Evolutionary conservation across 805 yeast species (phyloP), one percentile per base, ranked within the genome.

Genomic region (Maudiozyma turicensis): DNA sequence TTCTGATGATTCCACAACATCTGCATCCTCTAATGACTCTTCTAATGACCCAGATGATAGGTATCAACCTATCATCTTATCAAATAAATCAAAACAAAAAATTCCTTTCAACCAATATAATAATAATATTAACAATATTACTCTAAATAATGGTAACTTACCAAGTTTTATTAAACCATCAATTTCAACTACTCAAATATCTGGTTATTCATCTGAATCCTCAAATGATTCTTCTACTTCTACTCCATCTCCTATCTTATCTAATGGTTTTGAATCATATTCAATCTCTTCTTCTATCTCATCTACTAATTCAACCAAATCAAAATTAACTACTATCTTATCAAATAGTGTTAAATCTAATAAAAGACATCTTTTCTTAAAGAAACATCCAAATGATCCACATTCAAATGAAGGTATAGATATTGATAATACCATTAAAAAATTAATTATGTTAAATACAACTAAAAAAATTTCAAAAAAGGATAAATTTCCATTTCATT

Each of bases 371-470:
- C 50, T 64, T 11, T 58, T 64, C 46, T 47, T 65, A 47, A 61
- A 59, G 34, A 54, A 66, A 43, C 54, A 63, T 41, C 58, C 65
- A 14, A 62, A 61, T 46, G 69, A 65, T 50, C 40, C 58, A 6
- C 44, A 50, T 20, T 58, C 61, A 5, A 55, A 49, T 13, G 68
- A 53, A 43, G 61, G 61, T 30, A 43, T 79, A 40, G 78, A 83
- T 59, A 59, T 85, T 29, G 90, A 85, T 63, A 68, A 75, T 6
- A 74, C 82, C 31, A 83, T 85, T 54, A 82, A 79, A 44, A 77
- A 75, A 51, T 67, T 85, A 49, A 67, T 84, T 37, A 74, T 73
- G 31, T 65, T 75, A 4, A 69, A 67, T 49, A 55, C 57, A 40
- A 14, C 11, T 39, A 40, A 26, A n/a, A 37, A 31, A 5, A 37